Evolutionary conservation across 2,329 filamentous ascomycete species (phyloP).

Genomic region (Calonectria naviculata): DNA sequence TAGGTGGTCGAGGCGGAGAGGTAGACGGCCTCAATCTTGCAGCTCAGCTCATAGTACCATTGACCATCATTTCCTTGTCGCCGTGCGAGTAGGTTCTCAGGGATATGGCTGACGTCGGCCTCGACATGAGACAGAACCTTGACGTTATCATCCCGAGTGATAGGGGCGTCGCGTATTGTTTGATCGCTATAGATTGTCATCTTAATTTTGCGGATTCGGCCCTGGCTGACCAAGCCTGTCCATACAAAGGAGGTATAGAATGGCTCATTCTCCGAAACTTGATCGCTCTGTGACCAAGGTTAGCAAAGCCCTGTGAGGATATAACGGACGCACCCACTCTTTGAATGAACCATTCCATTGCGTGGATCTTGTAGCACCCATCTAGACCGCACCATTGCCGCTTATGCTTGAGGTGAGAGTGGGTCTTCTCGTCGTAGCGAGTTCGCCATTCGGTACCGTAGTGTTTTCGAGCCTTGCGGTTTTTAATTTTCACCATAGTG

Average conservation of each 20-base stretch:
- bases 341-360: slow-evolving; percentile 58
- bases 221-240: slow-evolving; percentile 45
- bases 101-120: slow-evolving; percentile 54
- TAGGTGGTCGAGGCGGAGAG: slow-evolving; percentile 55
- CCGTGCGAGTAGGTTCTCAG: slow-evolving; percentile 47
- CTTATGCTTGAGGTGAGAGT: slow-evolving; percentile 45
- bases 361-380: slow-evolving; percentile 49
- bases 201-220: slow-evolving; percentile 47
- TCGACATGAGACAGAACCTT: slow-evolving; percentile 49
- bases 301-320: background rate
- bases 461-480: slow-evolving; percentile 55
- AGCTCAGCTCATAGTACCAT: slow-evolving; percentile 53
- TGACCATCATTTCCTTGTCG: slow-evolving; percentile 49
- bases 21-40: slow-evolving; percentile 54
- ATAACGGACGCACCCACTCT: slow-evolving; percentile 38
- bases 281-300: slow-evolving; percentile 44
- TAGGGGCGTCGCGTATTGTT: slow-evolving; percentile 44
- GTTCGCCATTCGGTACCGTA: slow-evolving; percentile 52
- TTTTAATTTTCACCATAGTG: slow-evolving; percentile 51
- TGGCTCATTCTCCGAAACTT: slow-evolving; percentile 53
- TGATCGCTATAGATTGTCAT: slow-evolving; percentile 51
- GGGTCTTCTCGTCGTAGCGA: slow-evolving; percentile 44
- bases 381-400: slow-evolving; percentile 50
- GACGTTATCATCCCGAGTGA: slow-evolving; percentile 50
- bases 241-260: slow-evolving; percentile 47